Evolutionary conservation across 306 rosid genomes (phyloP).

Genomic region (Trichosanthes cucumerina): DNA sequence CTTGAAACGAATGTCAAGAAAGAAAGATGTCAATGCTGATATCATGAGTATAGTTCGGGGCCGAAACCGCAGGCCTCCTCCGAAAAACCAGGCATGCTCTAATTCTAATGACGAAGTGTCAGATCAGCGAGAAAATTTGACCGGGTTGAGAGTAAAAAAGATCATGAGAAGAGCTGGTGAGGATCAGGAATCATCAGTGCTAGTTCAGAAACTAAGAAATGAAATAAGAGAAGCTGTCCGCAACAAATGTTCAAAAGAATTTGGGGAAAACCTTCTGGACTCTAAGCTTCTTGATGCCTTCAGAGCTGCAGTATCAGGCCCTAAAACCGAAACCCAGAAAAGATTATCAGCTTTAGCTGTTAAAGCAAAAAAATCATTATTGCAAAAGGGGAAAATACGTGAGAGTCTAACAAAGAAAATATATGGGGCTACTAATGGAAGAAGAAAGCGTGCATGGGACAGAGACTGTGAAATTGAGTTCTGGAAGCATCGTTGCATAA

Average conservation of each 20-base stretch:
- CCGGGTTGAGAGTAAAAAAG: constrained; percentile 87
- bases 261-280: constrained; percentile 66
- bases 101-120: constrained; percentile 30
- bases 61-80: constrained; percentile 37
- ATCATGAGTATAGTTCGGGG: constrained; percentile 72
- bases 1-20: constrained; percentile 23
- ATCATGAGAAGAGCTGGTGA: constrained; percentile 78
- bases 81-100: constrained; percentile 27
- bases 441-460: constrained; percentile 93
- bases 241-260: constrained; percentile 50
- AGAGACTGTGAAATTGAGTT: constrained; percentile 93
- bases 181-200: constrained; percentile 60
- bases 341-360: constrained; percentile 49
- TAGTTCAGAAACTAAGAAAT: constrained; percentile 71
- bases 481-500: constrained; percentile 87
- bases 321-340: constrained; percentile 57
- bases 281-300: constrained; percentile 94
- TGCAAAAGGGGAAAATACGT: constrained; percentile 85
- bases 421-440: constrained; percentile 65
- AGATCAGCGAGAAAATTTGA: constrained; percentile 39
- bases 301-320: constrained; percentile 72
- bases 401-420: constrained; percentile 86
- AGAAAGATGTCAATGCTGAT: constrained; percentile 30
- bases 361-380: constrained; percentile 63
- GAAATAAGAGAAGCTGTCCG: constrained; percentile 87